Evolutionary conservation across 176 grass and related monocot species (phyloP).

Genomic region (Rhynchospora tenuis): DNA sequence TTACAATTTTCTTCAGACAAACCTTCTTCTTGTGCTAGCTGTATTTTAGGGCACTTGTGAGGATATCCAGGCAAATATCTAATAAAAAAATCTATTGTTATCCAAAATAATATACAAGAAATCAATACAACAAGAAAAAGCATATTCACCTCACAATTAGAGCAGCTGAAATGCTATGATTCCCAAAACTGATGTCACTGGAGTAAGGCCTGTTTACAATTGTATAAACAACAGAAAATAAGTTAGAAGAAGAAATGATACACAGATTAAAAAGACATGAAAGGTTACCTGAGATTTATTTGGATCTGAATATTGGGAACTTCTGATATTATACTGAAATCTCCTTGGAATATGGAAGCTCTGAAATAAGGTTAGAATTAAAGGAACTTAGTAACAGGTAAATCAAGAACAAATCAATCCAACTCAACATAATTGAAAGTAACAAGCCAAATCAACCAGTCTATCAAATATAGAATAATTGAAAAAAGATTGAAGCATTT

Average conservation of each 20-base stretch:
- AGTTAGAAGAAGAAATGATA: slow-evolving; percentile 11
- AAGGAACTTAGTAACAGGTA: slow-evolving; percentile 1
- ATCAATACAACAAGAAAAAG: background rate
- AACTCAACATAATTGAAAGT: background rate
- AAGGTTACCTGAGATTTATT: slow-evolving; percentile 69
- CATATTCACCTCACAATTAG: slow-evolving; percentile 58
- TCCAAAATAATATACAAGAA: background rate
- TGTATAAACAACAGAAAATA: background rate
- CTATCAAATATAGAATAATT: background rate
- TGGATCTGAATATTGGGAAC: slow-evolving; percentile 50
- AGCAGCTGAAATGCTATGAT: slow-evolving; percentile 61
- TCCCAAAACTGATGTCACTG: slow-evolving; percentile 49
- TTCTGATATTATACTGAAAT: slow-evolving; percentile 73
- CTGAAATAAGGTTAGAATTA: slow-evolving; percentile 25
- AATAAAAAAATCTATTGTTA: background rate
- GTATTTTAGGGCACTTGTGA: slow-evolving; percentile 90
- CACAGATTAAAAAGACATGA: background rate
- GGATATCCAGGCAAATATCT: slow-evolving; percentile 93
- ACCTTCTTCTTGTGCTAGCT: slow-evolving; percentile 56
- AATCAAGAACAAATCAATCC: background rate
- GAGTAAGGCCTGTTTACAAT: slow-evolving; percentile 73
- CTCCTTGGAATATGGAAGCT: slow-evolving; percentile 70
- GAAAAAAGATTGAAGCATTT: background rate
- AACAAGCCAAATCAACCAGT: background rate
- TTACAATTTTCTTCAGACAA: slow-evolving; percentile 70